Conservation (phyloP, 305 asterid genomes). For the Fraxinus baroniana region DNA sequence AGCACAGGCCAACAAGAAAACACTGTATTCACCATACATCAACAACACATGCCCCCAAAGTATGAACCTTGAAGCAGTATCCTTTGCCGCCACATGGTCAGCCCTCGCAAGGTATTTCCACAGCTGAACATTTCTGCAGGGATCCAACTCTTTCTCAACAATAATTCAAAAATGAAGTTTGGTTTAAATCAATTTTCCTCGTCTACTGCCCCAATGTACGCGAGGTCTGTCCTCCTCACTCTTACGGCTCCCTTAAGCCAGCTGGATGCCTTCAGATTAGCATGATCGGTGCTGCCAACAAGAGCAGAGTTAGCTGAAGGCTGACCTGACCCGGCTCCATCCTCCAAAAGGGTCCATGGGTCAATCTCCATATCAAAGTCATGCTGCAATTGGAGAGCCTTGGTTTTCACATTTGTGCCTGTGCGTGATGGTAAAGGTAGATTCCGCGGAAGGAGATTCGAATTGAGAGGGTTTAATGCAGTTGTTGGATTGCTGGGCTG, state of each 20-base stretch:
- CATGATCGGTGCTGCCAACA: constrained; percentile 50
- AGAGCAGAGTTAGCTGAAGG: constrained; percentile 52
- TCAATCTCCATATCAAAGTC: constrained; percentile 65
- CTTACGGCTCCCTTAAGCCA: constrained; percentile 85
- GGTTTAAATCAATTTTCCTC: constrained; percentile 72
- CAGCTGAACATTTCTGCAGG: background rate
- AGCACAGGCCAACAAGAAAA: constrained; percentile 20
- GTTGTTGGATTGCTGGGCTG: constrained; percentile 64
- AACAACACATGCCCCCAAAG: constrained; percentile 5
- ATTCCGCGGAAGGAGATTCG: constrained; percentile 50
- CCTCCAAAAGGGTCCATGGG: constrained; percentile 94
- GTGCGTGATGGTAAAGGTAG: constrained; percentile 53
- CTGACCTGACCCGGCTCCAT: constrained; percentile 78
- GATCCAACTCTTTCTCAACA: background rate
- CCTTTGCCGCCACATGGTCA: constrained; percentile 17
- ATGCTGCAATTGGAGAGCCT: constrained; percentile 45
- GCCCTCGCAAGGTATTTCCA: constrained; percentile 7
- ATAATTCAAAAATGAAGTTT: constrained; percentile 27
- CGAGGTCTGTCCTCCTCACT: constrained; percentile 80
- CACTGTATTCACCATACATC: background rate
- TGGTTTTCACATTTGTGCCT: constrained; percentile 44
- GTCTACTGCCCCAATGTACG: constrained; percentile 80
- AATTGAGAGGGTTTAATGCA: constrained; percentile 38
- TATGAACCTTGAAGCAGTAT: constrained; percentile 21
- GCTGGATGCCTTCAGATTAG: constrained; percentile 71